Evolutionary conservation across 73 alveolate genomes (phyloP), one percentile per base, ranked within the genome.

Genomic region (Symbiodinium natans): DNA sequence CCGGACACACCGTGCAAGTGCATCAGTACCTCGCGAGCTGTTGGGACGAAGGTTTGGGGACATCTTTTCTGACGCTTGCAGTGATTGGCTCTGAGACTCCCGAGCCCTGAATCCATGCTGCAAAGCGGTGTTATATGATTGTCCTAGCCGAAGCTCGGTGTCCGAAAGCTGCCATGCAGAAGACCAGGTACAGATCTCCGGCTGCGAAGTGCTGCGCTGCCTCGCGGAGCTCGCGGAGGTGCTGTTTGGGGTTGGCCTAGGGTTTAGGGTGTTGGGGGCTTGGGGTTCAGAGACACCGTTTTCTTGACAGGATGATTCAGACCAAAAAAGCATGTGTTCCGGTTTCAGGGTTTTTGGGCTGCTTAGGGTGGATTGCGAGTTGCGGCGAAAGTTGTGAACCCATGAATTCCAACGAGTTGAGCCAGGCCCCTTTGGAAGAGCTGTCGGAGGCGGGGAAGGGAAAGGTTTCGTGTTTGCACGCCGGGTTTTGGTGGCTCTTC

Each of bases 201-300:
- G 71, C 71, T 52, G 71, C 23, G 71, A 52, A 29, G 71, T 52
- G 23, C 71, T 52, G 27, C 71, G 71, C 31, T 52, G 71, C 3
- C 71, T 52, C 71, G 71, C 71, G n/a, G 71, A 52, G 23, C 71
- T 52, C 71, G 71, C 71, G n/a, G 71, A 52, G 71, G 71, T 52
- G 15, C 71, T 0, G 6, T 6, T 52, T 52, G 71, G 71, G 15
- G 25, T 21, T 5, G 56, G 56, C 11, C 11, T 43, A 43, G 56
- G 56, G 56, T 43, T 43, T 43, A 43, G 56, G 56, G 56, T 43
- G 5, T 43, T n/a, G n/a, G 11, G 56, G 56, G 56, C 11, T 43
- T 43, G 11, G 56, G 56, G 56, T 43, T 43, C 11, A 43, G 56
- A 11, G n/a, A n/a, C n/a, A n/a, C n/a, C n/a, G n/a, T n/a, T n/a